These are phyloP conservation scores for Trypanosoma vivax DNA, from an alignment of 208 protist genomes.

Conservation along the genomic window DNA sequence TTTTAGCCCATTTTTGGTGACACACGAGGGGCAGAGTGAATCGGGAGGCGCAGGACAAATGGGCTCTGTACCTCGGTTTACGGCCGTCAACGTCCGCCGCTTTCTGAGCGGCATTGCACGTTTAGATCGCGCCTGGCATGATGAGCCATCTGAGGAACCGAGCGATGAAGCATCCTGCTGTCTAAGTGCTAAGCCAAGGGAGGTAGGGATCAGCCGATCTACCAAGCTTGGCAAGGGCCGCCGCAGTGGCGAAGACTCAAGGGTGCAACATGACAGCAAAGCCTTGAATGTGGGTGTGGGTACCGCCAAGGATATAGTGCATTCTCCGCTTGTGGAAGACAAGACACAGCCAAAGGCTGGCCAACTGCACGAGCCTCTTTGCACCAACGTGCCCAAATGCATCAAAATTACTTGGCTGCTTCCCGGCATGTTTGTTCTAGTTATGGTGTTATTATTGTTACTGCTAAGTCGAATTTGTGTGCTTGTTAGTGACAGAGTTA, in stretches of 20 bases:
- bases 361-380: too few relatives aligned
- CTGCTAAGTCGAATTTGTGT: constrained; percentile 46
- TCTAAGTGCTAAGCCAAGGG: neutral
- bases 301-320: neutral
- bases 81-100: neutral
- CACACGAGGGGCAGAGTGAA: too few relatives aligned
- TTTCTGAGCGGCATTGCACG: constrained; percentile 4
- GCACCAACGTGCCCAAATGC: constrained; percentile 14
- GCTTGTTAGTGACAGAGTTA: constrained; percentile 39
- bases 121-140: neutral
- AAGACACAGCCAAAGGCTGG: too few relatives aligned
- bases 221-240: too few relatives aligned
- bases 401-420: constrained; percentile 65
- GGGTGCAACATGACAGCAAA: too few relatives aligned
- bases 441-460: constrained; percentile 51
- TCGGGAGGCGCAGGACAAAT: too few relatives aligned
- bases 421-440: constrained; percentile 42
- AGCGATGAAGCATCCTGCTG: neutral
- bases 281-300: too few relatives aligned
- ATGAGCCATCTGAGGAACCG: neutral
- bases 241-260: too few relatives aligned
- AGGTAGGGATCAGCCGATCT: too few relatives aligned
- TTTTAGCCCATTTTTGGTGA: too few relatives aligned
- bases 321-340: neutral
- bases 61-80: too few relatives aligned